phyloP scores from a whole-genome alignment of 2,329 filamentous ascomycete genomes.

The Pseudocercospora vitis region DNA sequence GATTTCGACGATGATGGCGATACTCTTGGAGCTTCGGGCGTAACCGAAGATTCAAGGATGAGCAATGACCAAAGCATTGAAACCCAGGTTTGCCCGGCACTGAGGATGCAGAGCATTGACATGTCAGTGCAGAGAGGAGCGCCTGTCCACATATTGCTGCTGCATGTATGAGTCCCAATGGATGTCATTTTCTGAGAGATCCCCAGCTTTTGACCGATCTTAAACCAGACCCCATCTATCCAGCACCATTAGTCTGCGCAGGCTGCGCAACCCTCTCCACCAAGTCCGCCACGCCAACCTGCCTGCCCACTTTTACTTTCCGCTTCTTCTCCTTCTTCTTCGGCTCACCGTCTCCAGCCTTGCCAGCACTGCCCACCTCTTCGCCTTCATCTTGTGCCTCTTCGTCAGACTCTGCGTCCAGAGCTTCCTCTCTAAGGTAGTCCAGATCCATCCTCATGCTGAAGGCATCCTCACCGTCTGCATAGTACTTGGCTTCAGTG shows the following conservation, averaged over 20 bases:
- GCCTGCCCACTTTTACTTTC: slow-evolving; percentile 81
- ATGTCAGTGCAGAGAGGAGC: no score
- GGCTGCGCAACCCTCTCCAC: slow-evolving; percentile 54
- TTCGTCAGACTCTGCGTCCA: slow-evolving; percentile 46
- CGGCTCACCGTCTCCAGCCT: slow-evolving; percentile 11
- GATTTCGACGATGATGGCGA: no score
- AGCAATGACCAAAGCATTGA: no score
- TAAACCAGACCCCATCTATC: neutral
- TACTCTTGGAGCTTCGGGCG: no score
- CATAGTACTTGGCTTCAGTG: slow-evolving; percentile 88
- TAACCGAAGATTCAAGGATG: no score
- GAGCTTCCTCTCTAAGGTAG: slow-evolving; percentile 56
- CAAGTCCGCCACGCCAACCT: slow-evolving; percentile 72
- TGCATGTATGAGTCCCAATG: no score
- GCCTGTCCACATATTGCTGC: no score
- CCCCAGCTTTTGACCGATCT: neutral
- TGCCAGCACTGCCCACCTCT: slow-evolving; percentile 25
- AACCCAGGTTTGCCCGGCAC: no score
- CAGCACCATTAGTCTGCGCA: slow-evolving; percentile 12
- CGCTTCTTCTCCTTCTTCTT: slow-evolving; percentile 61
- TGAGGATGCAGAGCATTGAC: no score
- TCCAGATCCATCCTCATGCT: slow-evolving; percentile 86
- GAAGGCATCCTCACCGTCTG: slow-evolving; percentile 94
- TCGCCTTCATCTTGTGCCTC: slow-evolving; percentile 43
- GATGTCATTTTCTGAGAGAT: no score